Conservation (phyloP, 495 filamentous ascomycete species). For the Penicillium daleae region DNA sequence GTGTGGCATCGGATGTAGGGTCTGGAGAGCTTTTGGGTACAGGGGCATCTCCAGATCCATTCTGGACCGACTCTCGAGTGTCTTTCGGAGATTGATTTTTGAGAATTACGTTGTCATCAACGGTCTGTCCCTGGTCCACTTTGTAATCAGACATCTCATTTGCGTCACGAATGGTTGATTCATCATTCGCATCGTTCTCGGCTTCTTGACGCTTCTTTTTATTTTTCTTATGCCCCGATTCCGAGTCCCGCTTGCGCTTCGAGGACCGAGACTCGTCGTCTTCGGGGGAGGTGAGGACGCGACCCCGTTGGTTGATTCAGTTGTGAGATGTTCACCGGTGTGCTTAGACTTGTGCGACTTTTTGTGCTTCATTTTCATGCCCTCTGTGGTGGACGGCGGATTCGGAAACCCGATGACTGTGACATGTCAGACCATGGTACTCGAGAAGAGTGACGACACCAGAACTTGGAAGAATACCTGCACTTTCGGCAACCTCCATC, state of each 20-base stretch:
- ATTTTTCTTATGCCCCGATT: slow-evolving; percentile 21
- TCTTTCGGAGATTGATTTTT: background rate
- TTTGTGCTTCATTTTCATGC: slow-evolving; percentile 19
- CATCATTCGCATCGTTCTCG: background rate
- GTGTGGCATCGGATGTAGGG: background rate
- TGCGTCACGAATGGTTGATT: background rate
- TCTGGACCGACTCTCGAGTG: background rate
- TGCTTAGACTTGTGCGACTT: slow-evolving; percentile 12
- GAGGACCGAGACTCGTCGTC: slow-evolving; percentile 10
- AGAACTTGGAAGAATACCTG: slow-evolving; percentile 2
- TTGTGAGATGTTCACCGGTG: background rate
- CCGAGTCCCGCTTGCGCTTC: slow-evolving; percentile 31
- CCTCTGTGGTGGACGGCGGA: background rate
- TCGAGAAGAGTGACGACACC: too few species aligned
- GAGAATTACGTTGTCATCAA: background rate
- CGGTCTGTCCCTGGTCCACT: background rate
- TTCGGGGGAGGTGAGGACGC: slow-evolving; percentile 5
- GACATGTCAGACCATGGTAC: background rate
- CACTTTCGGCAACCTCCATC: slow-evolving; percentile 9
- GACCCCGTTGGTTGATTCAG: background rate
- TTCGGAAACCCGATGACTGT: slow-evolving; percentile 5
- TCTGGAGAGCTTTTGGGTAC: background rate
- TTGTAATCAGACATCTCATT: background rate
- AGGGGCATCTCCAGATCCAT: background rate
- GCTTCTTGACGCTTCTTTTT: slow-evolving; percentile 20